These are phyloP conservation scores for Chlorella sp. DNA, from an alignment of 139 green algal species.

Conservation along the genomic window DNA sequence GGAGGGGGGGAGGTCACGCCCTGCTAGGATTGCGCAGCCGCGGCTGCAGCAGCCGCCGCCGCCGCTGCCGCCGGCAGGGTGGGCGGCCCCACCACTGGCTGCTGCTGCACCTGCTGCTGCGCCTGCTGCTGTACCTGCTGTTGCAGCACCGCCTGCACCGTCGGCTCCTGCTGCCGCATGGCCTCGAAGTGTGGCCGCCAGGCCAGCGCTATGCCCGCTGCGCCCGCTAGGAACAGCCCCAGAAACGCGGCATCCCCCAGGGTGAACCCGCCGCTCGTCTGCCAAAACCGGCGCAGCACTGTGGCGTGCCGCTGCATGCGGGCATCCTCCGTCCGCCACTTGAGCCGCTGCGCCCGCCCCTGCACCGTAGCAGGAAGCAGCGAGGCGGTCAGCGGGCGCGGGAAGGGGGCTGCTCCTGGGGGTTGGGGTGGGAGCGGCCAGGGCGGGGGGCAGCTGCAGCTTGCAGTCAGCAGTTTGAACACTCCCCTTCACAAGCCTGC, in stretches of 20 bases:
- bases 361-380: conserved; percentile 26
- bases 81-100: background rate
- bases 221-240: background rate
- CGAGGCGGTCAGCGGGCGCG: no score
- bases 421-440: no score
- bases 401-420: no score
- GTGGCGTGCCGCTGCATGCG: conserved; percentile 43
- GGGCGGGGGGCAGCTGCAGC: no score
- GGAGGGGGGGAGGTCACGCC: no score
- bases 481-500: no score
- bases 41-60: background rate
- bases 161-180: background rate
- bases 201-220: background rate
- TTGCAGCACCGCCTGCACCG: background rate
- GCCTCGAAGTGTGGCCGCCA: background rate
- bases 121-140: background rate
- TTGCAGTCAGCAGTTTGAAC: no score
- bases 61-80: background rate
- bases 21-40: background rate
- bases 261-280: conserved; percentile 27
- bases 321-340: conserved; percentile 35
- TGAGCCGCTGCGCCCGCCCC: conserved; percentile 39
- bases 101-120: background rate
- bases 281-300: conserved; percentile 53
- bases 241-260: background rate